phyloP scores from a whole-genome alignment of 495 filamentous ascomycete genomes.

The Zalerion maritima region DNA sequence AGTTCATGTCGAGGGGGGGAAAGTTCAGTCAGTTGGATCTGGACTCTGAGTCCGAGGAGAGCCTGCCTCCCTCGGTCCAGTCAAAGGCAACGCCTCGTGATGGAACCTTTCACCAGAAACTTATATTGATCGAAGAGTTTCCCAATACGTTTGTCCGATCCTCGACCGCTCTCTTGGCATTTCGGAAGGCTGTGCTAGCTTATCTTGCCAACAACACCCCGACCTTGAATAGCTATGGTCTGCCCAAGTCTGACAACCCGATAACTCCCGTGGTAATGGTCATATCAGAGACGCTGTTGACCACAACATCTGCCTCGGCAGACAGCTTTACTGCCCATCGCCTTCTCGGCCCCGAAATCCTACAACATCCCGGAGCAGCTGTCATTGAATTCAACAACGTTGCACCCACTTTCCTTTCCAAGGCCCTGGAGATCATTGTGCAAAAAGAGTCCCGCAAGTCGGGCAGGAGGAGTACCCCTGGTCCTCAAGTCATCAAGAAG shows the following conservation, averaged over 20 bases:
- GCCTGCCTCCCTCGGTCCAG: no score
- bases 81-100: slow-evolving; percentile 7
- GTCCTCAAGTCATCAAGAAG: slow-evolving; percentile 53
- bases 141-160: slow-evolving; percentile 63
- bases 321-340: slow-evolving; percentile 86
- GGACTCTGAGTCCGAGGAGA: slow-evolving; percentile 20
- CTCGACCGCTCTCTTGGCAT: slow-evolving; percentile 52
- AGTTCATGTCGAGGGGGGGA: slow-evolving; percentile 69
- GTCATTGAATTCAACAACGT: slow-evolving; percentile 86
- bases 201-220: slow-evolving; percentile 52
- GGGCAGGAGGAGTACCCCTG: slow-evolving; percentile 49
- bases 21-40: slow-evolving; percentile 65
- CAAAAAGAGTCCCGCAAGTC: slow-evolving; percentile 65
- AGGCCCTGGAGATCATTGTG: slow-evolving; percentile 65
- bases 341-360: slow-evolving; percentile 70
- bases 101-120: slow-evolving; percentile 19
- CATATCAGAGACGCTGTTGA: slow-evolving; percentile 73
- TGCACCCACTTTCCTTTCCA: slow-evolving; percentile 71
- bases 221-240: slow-evolving; percentile 21
- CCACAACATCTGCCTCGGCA: slow-evolving; percentile 55
- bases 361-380: slow-evolving; percentile 56
- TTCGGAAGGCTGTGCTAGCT: slow-evolving; percentile 58
- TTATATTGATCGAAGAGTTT: slow-evolving; percentile 90
- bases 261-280: slow-evolving; percentile 73
- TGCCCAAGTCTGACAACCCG: slow-evolving; percentile 16